phyloP scores from a whole-genome alignment of 108 stramenopile species.

The Licmophora abbreviata region DNA sequence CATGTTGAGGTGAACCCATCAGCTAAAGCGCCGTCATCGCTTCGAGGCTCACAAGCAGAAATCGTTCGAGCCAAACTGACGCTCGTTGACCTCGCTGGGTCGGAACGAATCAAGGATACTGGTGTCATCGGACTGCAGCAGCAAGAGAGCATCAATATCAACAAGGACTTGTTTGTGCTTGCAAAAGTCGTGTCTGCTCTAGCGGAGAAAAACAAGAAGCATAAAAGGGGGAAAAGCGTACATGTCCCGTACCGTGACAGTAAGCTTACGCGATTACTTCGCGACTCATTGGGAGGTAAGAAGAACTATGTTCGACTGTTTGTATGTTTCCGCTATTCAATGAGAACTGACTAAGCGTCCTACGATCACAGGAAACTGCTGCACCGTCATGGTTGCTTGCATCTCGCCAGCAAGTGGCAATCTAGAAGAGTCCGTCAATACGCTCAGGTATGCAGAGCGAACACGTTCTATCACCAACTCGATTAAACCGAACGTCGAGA shows the following conservation, averaged over 20 bases:
- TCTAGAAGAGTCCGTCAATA: conserved; percentile 83
- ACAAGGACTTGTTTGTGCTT: conserved; percentile 72
- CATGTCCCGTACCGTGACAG: conserved; percentile 62
- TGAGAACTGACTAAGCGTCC: background rate
- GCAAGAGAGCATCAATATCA: conserved; percentile 88
- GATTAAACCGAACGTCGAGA: conserved; percentile 5
- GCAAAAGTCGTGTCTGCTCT: conserved; percentile 56
- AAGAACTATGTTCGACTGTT: background rate
- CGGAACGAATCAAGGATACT: conserved; percentile 65
- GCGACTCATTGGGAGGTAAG: conserved; percentile 54
- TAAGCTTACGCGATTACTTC: conserved; percentile 63
- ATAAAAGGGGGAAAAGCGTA: conserved; percentile 6
- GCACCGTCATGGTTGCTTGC: conserved; percentile 75
- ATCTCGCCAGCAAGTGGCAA: conserved; percentile 63
- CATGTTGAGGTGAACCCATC: conserved; percentile 21
- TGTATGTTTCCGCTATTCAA: background rate
- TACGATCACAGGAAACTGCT: conserved; percentile 43
- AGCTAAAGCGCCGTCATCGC: conserved; percentile 6
- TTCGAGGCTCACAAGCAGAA: conserved; percentile 5
- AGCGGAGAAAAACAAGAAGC: conserved; percentile 17
- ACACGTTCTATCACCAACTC: conserved; percentile 81
- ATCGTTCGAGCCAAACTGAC: conserved; percentile 49
- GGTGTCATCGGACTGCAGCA: conserved; percentile 55
- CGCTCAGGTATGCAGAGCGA: conserved; percentile 83
- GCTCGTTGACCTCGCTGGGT: conserved; percentile 77